Percentiles rank a stretch among this genome's conserved stretches.
phyloP scores from a whole-genome alignment of 2,329 filamentous ascomycete species.

The Talaromyces amestolkiae region DNA sequence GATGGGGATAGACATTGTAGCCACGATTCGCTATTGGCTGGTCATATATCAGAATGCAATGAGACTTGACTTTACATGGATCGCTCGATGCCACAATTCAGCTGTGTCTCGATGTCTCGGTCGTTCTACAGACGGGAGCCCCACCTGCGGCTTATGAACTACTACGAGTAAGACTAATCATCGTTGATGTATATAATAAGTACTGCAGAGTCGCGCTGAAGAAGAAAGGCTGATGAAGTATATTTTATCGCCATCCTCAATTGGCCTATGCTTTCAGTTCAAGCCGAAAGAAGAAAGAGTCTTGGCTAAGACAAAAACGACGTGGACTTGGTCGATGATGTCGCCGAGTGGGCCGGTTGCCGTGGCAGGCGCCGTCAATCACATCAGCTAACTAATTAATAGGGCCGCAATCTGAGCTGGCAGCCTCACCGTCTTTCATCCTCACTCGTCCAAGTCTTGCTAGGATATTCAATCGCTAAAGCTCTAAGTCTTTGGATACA shows the following conservation, averaged over 20 bases:
- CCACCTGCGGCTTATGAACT: background rate
- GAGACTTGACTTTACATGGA: background rate
- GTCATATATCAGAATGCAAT: background rate
- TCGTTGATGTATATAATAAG: background rate
- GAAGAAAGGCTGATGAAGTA: background rate
- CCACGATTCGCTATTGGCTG: background rate
- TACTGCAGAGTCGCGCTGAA: background rate
- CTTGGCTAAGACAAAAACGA: background rate
- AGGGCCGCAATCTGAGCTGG: constrained; percentile 2
- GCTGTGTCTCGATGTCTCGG: background rate
- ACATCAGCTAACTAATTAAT: background rate
- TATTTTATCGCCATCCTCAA: background rate
- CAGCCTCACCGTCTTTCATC: constrained; percentile 13
- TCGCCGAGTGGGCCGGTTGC: constrained; percentile 16
- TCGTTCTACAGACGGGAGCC: background rate
- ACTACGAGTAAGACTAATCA: background rate
- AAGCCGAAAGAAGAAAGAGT: background rate
- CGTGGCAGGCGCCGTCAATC: constrained; percentile 7
- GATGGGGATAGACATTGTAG: background rate
- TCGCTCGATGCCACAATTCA: background rate
- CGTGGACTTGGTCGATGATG: background rate
- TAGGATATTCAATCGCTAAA: background rate
- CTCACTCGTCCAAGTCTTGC: background rate
- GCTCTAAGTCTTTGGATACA: background rate
- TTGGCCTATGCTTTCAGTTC: background rate